phyloP scores from a whole-genome alignment of 805 yeast genomes.

The Saturnispora halmiae region DNA sequence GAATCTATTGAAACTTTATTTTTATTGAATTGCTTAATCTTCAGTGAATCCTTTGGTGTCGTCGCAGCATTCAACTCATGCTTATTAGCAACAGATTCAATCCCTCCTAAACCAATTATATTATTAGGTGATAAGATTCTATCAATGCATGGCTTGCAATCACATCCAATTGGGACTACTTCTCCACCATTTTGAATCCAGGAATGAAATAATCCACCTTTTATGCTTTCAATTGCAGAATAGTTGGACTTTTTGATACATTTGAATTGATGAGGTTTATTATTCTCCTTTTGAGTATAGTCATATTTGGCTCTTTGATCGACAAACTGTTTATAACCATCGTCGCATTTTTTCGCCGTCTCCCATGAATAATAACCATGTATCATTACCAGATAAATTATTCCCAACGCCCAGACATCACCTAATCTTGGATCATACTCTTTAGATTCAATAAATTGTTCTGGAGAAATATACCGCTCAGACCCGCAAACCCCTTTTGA shows the following conservation, averaged over 20 bases:
- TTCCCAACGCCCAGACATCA: constrained; percentile 86
- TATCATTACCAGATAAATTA: constrained; percentile 61
- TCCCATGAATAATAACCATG: constrained; percentile 33
- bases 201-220: constrained; percentile 27
- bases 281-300: constrained; percentile 23
- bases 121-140: constrained; percentile 7
- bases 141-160: constrained; percentile 11
- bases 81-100: background rate
- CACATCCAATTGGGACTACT: constrained; percentile 10
- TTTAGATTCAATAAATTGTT: constrained; percentile 50
- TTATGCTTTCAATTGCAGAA: constrained; percentile 44
- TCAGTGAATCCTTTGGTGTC: background rate
- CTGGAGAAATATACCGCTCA: constrained; percentile 89
- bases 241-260: constrained; percentile 34
- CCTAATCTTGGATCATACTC: constrained; percentile 69
- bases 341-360: constrained; percentile 31
- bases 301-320: constrained; percentile 35
- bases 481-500: constrained; percentile 78
- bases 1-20: constrained; percentile 13
- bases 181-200: constrained; percentile 15
- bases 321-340: constrained; percentile 36
- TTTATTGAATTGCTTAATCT: background rate
- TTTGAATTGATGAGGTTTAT: constrained; percentile 22
- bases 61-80: background rate
- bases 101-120: constrained; percentile 7